phyloP scores from a whole-genome alignment of 495 filamentous ascomycete genomes.

The Penicillium desertorum region DNA sequence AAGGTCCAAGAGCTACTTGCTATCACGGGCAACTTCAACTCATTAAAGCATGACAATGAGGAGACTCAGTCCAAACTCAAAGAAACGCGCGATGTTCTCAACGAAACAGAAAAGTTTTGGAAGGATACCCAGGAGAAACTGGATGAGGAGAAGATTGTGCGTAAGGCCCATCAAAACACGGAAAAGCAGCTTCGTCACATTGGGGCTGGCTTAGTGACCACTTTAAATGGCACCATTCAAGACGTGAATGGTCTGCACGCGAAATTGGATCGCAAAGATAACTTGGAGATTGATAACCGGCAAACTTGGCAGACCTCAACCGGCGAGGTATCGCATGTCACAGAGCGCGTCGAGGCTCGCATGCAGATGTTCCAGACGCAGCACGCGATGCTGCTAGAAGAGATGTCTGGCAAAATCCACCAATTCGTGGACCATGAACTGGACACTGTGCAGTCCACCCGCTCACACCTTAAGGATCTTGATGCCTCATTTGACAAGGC shows the following conservation, averaged over 20 bases:
- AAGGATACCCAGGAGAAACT: slow-evolving; percentile 71
- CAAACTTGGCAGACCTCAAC: slow-evolving; percentile 76
- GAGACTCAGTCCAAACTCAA: slow-evolving; percentile 66
- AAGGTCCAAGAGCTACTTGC: slow-evolving; percentile 88
- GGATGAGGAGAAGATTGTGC: slow-evolving; percentile 73
- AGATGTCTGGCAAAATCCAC: slow-evolving; percentile 67
- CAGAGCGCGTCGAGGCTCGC: slow-evolving; percentile 68
- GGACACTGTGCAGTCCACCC: slow-evolving; percentile 61
- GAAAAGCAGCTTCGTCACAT: slow-evolving; percentile 71
- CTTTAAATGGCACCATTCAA: slow-evolving; percentile 68
- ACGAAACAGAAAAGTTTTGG: slow-evolving; percentile 82
- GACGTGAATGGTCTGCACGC: slow-evolving; percentile 79
- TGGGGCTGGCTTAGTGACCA: slow-evolving; percentile 71
- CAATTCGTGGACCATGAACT: slow-evolving; percentile 71
- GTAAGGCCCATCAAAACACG: slow-evolving; percentile 82
- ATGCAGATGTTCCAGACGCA: slow-evolving; percentile 65
- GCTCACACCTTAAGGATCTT: slow-evolving; percentile 67
- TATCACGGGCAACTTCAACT: slow-evolving; percentile 79
- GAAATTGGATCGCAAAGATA: slow-evolving; percentile 78
- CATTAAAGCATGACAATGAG: slow-evolving; percentile 83
- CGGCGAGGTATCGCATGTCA: slow-evolving; percentile 68
- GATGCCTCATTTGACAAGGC: slow-evolving; percentile 62
- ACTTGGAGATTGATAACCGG: slow-evolving; percentile 78
- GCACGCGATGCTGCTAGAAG: slow-evolving; percentile 67
- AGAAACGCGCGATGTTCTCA: slow-evolving; percentile 74